Evolutionary conservation across 495 filamentous ascomycete genomes (phyloP), one percentile per base, ranked within the genome.

Genomic region (Trichocladium uniseriatum): DNA sequence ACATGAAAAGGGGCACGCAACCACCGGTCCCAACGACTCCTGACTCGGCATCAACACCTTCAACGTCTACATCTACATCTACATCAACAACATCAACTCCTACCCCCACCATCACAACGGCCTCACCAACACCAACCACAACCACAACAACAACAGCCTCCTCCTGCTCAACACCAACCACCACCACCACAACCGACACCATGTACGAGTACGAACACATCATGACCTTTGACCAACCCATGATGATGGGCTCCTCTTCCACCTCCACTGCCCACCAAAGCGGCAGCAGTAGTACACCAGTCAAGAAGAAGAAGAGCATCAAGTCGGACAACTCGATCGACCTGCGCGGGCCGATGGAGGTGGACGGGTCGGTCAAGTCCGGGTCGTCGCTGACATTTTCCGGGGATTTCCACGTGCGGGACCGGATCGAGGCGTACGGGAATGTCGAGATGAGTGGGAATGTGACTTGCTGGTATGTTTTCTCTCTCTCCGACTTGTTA

Each of bases 351-450:
- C 67, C 67, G 5, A 51, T 69, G 55, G 60, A 69, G 36, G 59
- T 69, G 13, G 58, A 62, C 42, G 67, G 67, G 4, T 67, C 59
- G 1, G 65, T 69, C 56, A 65, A 67, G 54, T 69, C 65, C 3
- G 60, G 61, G 49, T 53, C 60, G 10, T 53, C 55, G 31, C 49
- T 69, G 24, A 49, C 51, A 4, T 54, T 69, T 24, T 32, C 52
- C 13, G 67, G 67, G 11, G 62, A 67, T 52, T 58, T 69, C 38
- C 22, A 34, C 13, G 65, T 69, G 5, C 45, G 50, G 11, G 67
- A 67, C 14, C 45, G 64, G 19, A 63, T 69, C 45, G 67, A 69
- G 54, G 67, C 67, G 20, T 69, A 69, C 43, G 67, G 65, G 9
- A 54, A 62, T 39, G 54, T 69, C 21, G 57, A 58, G 19, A 27